These are phyloP conservation scores for Trichoderma sp. DNA, from an alignment of 2,329 filamentous ascomycete genomes.

Conservation along the genomic window DNA sequence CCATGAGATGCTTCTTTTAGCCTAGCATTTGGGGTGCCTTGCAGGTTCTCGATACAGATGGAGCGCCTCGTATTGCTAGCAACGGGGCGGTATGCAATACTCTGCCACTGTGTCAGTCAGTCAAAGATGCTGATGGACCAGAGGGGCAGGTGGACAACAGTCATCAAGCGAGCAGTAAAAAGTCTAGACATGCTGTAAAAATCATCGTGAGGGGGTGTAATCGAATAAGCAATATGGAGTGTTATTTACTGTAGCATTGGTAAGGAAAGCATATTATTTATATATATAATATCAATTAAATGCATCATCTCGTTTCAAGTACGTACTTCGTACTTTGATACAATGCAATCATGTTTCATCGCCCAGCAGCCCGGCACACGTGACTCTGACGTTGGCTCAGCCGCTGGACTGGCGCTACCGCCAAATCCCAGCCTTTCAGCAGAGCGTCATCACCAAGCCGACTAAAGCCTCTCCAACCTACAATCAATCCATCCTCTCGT, in stretches of 20 bases:
- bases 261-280: not conserved
- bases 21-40: not conserved
- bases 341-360: not conserved
- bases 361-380: not conserved
- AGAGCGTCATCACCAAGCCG: conserved; percentile 10
- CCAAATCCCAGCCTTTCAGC: conserved; percentile 6
- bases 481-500: not conserved
- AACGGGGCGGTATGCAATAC: not conserved
- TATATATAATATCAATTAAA: not conserved
- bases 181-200: not conserved
- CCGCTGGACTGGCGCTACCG: conserved; percentile 17
- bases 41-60: not conserved
- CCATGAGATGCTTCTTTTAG: conserved; percentile 2
- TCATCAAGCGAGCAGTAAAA: not conserved
- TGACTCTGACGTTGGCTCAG: conserved; percentile 20
- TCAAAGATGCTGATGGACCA: not conserved
- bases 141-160: not conserved
- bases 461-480: not conserved
- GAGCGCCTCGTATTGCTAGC: not conserved
- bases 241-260: not conserved
- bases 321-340: not conserved
- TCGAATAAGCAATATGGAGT: not conserved
- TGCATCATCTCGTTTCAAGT: not conserved
- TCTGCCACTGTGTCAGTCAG: not conserved
- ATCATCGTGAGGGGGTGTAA: not conserved